A percentile compares a stretch with the other conserved stretches of the same genome.
Conservation (phyloP, 2,329 filamentous ascomycete genomes). For the Aureobasidium lini region DNA sequence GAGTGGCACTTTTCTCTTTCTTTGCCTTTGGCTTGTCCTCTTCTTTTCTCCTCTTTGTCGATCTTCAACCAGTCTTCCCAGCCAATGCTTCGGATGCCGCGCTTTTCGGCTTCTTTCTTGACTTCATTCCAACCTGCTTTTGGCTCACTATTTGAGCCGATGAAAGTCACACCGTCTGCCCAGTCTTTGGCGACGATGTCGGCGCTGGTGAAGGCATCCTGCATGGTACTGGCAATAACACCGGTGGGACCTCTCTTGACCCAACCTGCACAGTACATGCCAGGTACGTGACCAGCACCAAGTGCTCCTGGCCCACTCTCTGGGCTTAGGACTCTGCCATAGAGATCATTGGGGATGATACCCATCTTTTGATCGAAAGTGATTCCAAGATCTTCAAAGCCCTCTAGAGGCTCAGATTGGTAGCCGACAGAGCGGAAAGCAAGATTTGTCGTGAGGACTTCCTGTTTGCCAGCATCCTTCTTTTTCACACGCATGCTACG, state of each 20-base stretch:
- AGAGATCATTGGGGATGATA: constrained; percentile 72
- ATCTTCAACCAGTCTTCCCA: constrained; percentile 88
- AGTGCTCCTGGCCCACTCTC: constrained; percentile 33
- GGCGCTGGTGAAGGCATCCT: constrained; percentile 83
- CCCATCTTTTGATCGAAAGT: constrained; percentile 69
- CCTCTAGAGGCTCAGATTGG: constrained; percentile 68
- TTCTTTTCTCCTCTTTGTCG: constrained; percentile 65
- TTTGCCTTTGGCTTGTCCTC: constrained; percentile 63
- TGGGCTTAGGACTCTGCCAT: constrained; percentile 59
- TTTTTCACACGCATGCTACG: constrained; percentile 13
- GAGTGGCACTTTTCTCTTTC: constrained; percentile 61
- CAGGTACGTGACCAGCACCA: constrained; percentile 50
- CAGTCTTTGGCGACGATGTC: constrained; percentile 80
- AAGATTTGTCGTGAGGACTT: constrained; percentile 53
- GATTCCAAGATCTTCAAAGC: constrained; percentile 65
- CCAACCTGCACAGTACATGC: constrained; percentile 92
- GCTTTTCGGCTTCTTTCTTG: constrained; percentile 48
- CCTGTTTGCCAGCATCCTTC: background rate
- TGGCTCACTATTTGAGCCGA: constrained; percentile 32
- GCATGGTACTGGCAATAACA: constrained; percentile 93
- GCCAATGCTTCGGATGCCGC: constrained; percentile 55
- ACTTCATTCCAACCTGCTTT: constrained; percentile 70
- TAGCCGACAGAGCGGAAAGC: constrained; percentile 96
- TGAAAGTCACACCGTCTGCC: constrained; percentile 41
- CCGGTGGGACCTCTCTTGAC: constrained; percentile 91